Conservation (phyloP, 2,329 filamentous ascomycete species). For the Penicillium sp. region DNA sequence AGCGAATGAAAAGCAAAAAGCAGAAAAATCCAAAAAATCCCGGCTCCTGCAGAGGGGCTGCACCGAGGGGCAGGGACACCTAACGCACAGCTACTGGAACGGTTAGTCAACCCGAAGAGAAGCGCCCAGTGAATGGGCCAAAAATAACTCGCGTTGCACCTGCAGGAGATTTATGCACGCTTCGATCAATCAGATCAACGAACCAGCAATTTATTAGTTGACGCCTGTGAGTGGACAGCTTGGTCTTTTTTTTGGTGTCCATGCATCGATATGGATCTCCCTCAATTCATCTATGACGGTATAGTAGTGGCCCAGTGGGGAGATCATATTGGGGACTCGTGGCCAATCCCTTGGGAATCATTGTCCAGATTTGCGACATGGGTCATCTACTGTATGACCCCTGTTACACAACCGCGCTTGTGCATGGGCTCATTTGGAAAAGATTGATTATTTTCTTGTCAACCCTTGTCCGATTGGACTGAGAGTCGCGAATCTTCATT, state of each 20-base stretch:
- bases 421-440: neutral
- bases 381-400: neutral
- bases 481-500: neutral
- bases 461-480: conserved; percentile 1
- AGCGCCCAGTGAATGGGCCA: conserved; percentile 22
- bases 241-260: neutral
- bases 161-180: conserved; percentile 25
- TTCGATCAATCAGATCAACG: conserved; percentile 19
- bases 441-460: neutral
- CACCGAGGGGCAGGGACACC: conserved; percentile 16
- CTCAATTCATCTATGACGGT: neutral
- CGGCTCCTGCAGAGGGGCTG: conserved; percentile 23
- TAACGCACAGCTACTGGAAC: conserved; percentile 5
- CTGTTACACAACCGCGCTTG: conserved; percentile 1
- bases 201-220: conserved; percentile 5
- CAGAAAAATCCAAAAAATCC: neutral
- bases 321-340: neutral
- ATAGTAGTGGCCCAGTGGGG: neutral
- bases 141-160: conserved; percentile 27
- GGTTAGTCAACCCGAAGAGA: conserved; percentile 15
- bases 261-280: neutral
- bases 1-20: conserved; percentile 5
- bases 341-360: neutral
- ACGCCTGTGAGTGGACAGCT: neutral
- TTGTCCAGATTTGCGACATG: neutral